Conservation (phyloP, 805 yeast species). For the Yarrowia sp. region DNA sequence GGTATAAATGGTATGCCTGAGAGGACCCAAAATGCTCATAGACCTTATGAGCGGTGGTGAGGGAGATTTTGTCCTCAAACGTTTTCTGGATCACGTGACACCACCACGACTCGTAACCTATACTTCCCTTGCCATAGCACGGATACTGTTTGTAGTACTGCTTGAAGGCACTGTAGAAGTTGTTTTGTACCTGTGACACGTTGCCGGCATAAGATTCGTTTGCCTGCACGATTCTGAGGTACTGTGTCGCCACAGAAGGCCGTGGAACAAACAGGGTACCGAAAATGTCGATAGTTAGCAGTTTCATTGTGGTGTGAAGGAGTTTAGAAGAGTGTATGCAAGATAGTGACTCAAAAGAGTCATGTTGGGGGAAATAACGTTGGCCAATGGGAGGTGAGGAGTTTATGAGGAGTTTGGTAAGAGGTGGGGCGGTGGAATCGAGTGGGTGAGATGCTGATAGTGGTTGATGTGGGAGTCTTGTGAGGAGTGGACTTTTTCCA, state of each 20-base stretch:
- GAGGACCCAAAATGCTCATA: conserved; percentile 9
- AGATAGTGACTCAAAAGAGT: conserved; percentile 9
- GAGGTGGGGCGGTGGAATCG: no score
- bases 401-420: no score
- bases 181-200: conserved; percentile 2
- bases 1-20: conserved; percentile 11
- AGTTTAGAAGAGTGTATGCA: no score
- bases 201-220: neutral
- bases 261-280: conserved; percentile 30
- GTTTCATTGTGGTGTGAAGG: conserved; percentile 14
- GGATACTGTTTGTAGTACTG: conserved; percentile 22
- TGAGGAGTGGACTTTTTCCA: no score
- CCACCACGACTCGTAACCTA: conserved; percentile 12
- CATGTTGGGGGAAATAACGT: neutral
- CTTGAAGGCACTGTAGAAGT: conserved; percentile 5
- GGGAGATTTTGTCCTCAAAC: conserved; percentile 3
- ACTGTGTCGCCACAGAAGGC: conserved; percentile 25
- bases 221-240: conserved; percentile 2
- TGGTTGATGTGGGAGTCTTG: no score
- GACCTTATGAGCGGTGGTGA: neutral
- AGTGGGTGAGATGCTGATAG: no score
- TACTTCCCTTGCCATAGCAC: conserved; percentile 1
- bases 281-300: conserved; percentile 27
- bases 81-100: conserved; percentile 9
- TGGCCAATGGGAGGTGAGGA: no score